phyloP scores from a whole-genome alignment of 768 basidiomycete genomes.

The Lactifluus volemus region DNA sequence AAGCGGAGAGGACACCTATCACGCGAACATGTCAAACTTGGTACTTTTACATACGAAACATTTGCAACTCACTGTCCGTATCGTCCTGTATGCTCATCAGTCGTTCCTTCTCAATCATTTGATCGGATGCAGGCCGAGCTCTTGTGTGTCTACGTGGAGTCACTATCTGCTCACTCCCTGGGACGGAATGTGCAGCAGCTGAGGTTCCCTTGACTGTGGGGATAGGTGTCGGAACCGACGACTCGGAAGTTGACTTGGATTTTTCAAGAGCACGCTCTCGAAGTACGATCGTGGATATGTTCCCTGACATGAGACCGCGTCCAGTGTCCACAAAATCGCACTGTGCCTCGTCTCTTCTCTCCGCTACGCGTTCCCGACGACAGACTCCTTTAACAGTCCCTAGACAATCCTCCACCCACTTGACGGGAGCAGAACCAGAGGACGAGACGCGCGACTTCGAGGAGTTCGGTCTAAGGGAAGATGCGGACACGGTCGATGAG shows the following conservation, averaged over 20 bases:
- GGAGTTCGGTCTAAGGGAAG: conserved; percentile 42
- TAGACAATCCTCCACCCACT: conserved; percentile 44
- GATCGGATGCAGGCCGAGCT: conserved; percentile 56
- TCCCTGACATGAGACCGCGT: too few relatives aligned
- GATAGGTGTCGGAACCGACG: conserved; percentile 21
- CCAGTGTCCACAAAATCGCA: conserved; percentile 24
- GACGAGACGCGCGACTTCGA: conserved; percentile 34
- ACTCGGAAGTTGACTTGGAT: background rate
- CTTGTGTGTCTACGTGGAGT: conserved; percentile 38
- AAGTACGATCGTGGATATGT: too few relatives aligned
- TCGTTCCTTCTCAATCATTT: conserved; percentile 40
- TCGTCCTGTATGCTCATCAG: conserved; percentile 43
- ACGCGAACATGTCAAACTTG: conserved; percentile 2
- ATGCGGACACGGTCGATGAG: conserved; percentile 33
- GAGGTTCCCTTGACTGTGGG: conserved; percentile 47
- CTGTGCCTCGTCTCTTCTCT: conserved; percentile 35
- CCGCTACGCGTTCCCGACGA: conserved; percentile 23
- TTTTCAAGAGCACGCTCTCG: too few relatives aligned
- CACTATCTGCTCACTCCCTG: conserved; percentile 12
- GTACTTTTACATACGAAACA: background rate
- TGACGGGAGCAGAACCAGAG: conserved; percentile 32
- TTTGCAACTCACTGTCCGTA: conserved; percentile 37
- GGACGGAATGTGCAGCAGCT: conserved; percentile 38
- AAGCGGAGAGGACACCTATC: conserved; percentile 51
- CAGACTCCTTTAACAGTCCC: conserved; percentile 39